Conservation (phyloP, 2,329 filamentous ascomycete genomes). For the Venturia nashicola region DNA sequence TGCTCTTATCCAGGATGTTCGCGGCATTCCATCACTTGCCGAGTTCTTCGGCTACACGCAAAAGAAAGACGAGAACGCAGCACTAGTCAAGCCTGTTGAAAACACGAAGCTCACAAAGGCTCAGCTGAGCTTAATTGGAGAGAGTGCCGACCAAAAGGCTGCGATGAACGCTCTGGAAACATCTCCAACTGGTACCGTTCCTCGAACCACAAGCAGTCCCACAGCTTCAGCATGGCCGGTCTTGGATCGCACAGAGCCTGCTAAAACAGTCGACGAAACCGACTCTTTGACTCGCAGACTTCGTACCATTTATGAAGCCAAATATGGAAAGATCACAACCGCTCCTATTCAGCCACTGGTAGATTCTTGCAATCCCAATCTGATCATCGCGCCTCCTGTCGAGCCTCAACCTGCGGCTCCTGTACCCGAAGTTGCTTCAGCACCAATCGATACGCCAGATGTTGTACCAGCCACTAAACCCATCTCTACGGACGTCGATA, state of each 20-base stretch:
- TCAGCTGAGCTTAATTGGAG: not conserved
- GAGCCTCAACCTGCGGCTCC: not conserved
- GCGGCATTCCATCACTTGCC: slow-evolving; percentile 1
- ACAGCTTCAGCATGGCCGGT: not conserved
- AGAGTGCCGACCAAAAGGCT: not conserved
- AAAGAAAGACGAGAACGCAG: not conserved
- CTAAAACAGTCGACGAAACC: not conserved
- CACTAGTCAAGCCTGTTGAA: not conserved
- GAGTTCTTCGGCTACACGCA: slow-evolving; percentile 3
- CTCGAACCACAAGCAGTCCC: not conserved
- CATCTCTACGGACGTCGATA: not conserved
- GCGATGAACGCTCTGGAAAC: not conserved
- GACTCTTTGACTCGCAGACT: slow-evolving; percentile 4
- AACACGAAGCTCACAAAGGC: not conserved
- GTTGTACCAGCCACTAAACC: not conserved
- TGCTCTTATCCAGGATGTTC: not conserved
- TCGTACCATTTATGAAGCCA: slow-evolving; percentile 9
- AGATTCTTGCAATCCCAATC: not conserved
- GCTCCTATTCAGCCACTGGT: slow-evolving; percentile 2
- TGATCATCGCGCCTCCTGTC: not conserved
- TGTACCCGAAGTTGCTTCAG: not conserved
- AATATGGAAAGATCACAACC: slow-evolving; percentile 8
- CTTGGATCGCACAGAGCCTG: not conserved
- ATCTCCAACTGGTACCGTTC: not conserved
- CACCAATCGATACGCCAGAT: not conserved